Evolutionary conservation across 345 rosid species (phyloP).

Genomic region (Kandelia obovata): DNA sequence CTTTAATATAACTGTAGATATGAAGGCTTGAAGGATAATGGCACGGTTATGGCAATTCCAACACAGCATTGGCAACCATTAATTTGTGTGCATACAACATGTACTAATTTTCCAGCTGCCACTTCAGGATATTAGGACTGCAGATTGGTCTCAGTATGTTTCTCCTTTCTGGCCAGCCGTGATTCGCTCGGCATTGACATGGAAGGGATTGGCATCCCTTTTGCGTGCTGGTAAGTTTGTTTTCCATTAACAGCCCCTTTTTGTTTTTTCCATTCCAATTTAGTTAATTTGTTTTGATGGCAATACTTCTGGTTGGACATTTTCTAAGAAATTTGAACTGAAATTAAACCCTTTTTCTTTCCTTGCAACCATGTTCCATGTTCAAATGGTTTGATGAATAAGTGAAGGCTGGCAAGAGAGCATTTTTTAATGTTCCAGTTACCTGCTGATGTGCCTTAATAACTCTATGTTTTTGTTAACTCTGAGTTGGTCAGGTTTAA

Average conservation of each 20-base stretch:
- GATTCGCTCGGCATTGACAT: constrained; percentile 64
- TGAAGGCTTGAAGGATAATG: no score
- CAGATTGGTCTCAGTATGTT: constrained; percentile 78
- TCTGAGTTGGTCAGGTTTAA: constrained; percentile 43
- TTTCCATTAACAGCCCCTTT: neutral
- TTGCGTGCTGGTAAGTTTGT: constrained; percentile 53
- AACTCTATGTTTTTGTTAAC: neutral
- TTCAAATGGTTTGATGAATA: no score
- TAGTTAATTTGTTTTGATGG: no score
- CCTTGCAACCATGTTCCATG: no score
- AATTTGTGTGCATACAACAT: neutral
- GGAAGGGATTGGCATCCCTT: constrained; percentile 76
- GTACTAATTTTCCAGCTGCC: neutral
- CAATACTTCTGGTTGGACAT: no score
- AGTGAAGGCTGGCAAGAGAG: no score
- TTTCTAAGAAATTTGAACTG: no score
- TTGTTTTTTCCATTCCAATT: neutral
- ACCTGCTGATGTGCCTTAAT: no score
- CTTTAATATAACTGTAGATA: neutral
- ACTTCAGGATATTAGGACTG: constrained; percentile 71
- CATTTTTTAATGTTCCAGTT: no score
- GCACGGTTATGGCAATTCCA: no score
- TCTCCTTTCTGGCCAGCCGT: constrained; percentile 98
- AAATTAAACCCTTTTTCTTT: no score
- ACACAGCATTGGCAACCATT: neutral